Evolutionary conservation across 1,139 yeast genomes (phyloP).

Genomic region (Blastobotrys malaysiensis): DNA sequence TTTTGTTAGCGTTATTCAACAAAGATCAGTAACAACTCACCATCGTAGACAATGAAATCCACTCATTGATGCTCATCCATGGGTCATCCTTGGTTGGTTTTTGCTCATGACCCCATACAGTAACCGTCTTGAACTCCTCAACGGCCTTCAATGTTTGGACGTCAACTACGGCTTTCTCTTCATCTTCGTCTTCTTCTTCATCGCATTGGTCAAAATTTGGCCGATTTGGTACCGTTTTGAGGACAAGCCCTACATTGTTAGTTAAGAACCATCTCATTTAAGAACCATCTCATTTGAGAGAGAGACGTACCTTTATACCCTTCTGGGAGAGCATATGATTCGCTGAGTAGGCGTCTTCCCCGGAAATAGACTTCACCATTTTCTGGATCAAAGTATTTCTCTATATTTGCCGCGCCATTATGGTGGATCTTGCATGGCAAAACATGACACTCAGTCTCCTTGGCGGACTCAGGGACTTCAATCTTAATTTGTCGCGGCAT

Average conservation of each 20-base stretch:
- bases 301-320: constrained; percentile 9
- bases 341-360: constrained; percentile 26
- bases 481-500: not conserved
- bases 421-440: constrained; percentile 27
- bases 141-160: constrained; percentile 14
- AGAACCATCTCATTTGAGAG: not conserved
- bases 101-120: constrained; percentile 30
- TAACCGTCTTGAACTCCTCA: constrained; percentile 18
- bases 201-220: constrained; percentile 8
- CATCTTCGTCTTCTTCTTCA: constrained; percentile 13
- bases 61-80: constrained; percentile 22
- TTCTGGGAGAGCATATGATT: constrained; percentile 15
- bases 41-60: constrained; percentile 21
- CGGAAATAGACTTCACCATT: constrained; percentile 21
- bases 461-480: not conserved
- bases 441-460: constrained; percentile 18
- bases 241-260: constrained; percentile 7
- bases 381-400: constrained; percentile 17
- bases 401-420: constrained; percentile 24
- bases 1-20: not conserved
- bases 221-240: constrained; percentile 8
- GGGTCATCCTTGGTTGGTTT: constrained; percentile 23
- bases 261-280: not conserved
- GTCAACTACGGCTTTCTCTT: constrained; percentile 8
- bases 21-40: constrained; percentile 14